A percentile compares a stretch with the other conserved stretches of the same genome.
phyloP scores from a whole-genome alignment of 129 eudicot genomes.

The Oenanthe sinensis region DNA sequence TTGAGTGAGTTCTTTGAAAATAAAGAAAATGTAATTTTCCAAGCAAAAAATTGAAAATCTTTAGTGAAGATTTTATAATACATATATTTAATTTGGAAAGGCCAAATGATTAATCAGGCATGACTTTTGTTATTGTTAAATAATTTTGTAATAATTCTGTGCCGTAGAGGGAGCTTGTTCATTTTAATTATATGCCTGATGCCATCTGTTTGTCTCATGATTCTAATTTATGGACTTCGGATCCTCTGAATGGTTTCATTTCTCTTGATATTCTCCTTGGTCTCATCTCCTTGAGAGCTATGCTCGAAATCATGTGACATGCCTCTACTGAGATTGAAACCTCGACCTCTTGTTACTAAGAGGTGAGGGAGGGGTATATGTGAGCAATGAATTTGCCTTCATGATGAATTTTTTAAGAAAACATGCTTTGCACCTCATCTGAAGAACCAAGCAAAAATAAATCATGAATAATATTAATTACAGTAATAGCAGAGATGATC shows the following conservation, averaged over 20 bases:
- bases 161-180: neutral
- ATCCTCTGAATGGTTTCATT: neutral
- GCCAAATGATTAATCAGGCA: neutral
- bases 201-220: neutral
- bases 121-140: neutral
- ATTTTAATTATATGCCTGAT: neutral
- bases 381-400: neutral
- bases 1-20: neutral
- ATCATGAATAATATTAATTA: neutral
- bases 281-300: neutral
- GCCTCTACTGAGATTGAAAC: neutral
- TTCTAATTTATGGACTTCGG: neutral
- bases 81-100: neutral
- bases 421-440: neutral
- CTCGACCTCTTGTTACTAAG: neutral
- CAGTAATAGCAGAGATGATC: neutral
- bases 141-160: neutral
- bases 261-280: neutral
- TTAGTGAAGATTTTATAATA: neutral
- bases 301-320: neutral
- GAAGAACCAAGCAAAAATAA: neutral
- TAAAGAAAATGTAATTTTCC: too few species aligned
- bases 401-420: neutral
- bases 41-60: neutral
- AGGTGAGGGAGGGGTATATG: constrained; percentile 3